Percentiles rank a stretch among this genome's conserved stretches.
Evolutionary conservation across 352 stramenopile species (phyloP).

Genomic region (Phytophthora hybrid): DNA sequence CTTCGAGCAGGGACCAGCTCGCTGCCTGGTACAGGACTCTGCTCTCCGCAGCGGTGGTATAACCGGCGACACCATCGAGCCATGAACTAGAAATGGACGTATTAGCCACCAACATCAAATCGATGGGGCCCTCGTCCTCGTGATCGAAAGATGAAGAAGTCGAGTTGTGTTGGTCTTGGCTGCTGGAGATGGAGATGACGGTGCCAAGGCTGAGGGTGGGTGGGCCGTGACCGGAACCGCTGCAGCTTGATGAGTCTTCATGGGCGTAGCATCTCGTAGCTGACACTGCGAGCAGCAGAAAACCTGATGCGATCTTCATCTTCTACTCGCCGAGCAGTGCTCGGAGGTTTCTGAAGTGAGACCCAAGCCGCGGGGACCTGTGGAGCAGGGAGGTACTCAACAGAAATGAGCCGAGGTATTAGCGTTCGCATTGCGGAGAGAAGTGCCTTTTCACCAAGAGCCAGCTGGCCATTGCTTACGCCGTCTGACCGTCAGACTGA

Average conservation of each 20-base stretch:
- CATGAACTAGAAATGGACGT: constrained; percentile 12
- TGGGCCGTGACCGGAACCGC: neutral
- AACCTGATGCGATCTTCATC: neutral
- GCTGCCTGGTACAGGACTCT: constrained; percentile 26
- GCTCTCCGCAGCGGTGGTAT: constrained; percentile 12
- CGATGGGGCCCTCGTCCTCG: constrained; percentile 11
- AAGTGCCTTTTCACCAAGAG: neutral
- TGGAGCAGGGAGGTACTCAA: neutral
- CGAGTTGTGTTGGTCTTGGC: constrained; percentile 1
- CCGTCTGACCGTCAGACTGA: neutral
- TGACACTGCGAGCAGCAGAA: neutral
- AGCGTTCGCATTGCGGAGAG: neutral
- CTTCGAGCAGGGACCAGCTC: constrained; percentile 29
- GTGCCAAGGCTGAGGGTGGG: constrained; percentile 21
- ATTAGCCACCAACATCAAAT: constrained; percentile 31
- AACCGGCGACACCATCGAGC: constrained; percentile 12
- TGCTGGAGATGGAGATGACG: constrained; percentile 8
- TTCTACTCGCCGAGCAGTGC: no score
- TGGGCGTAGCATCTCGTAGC: neutral
- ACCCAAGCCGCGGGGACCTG: neutral
- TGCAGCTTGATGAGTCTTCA: neutral
- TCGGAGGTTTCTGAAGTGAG: neutral
- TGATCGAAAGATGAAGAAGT: constrained; percentile 8
- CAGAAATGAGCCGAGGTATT: neutral
- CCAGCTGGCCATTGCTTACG: neutral